A percentile compares a stretch with the other conserved stretches of the same genome.
These are phyloP conservation scores for Kappamyces sp. DNA, from an alignment of 192 early-diverging fungal species.

Conservation along the genomic window DNA sequence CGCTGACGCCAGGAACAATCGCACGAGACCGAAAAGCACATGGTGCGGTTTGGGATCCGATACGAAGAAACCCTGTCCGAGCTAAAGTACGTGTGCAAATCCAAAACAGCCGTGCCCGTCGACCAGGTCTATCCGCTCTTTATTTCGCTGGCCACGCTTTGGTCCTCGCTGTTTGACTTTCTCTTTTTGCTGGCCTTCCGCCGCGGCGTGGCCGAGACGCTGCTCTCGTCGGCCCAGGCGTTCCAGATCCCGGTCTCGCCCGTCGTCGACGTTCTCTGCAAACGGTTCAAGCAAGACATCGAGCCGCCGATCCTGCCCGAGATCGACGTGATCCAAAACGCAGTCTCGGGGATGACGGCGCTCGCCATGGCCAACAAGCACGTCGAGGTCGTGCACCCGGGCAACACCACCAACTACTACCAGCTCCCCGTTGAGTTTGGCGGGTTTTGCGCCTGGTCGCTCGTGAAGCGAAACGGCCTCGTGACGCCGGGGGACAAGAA, in stretches of 20 bases:
- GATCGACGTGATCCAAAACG: constrained; percentile 35
- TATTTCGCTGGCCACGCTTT: constrained; percentile 43
- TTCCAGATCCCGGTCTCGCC: constrained; percentile 28
- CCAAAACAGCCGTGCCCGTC: constrained; percentile 57
- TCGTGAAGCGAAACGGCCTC: constrained; percentile 41
- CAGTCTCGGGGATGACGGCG: constrained; percentile 41
- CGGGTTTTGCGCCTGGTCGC: constrained; percentile 48
- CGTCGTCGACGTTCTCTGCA: constrained; percentile 15
- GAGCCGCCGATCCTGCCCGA: constrained; percentile 49
- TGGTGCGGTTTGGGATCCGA: constrained; percentile 22
- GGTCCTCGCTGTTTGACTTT: constrained; percentile 49
- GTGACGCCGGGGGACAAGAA: constrained; percentile 52
- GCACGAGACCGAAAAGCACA: constrained; percentile 22
- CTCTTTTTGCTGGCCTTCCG: constrained; percentile 49
- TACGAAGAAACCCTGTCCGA: constrained; percentile 43
- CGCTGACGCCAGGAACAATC: constrained; percentile 37
- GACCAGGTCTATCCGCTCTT: constrained; percentile 56
- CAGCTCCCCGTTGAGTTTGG: constrained; percentile 52
- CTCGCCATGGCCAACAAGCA: constrained; percentile 40
- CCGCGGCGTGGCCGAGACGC: constrained; percentile 44
- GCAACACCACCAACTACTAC: constrained; percentile 54
- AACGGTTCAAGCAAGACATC: constrained; percentile 39
- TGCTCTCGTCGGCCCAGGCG: constrained; percentile 31
- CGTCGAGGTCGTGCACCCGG: constrained; percentile 52
- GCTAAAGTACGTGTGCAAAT: constrained; percentile 45